Evolutionary conservation across 2,329 filamentous ascomycete genomes (phyloP).

Genomic region (Cordyceps javanica): DNA sequence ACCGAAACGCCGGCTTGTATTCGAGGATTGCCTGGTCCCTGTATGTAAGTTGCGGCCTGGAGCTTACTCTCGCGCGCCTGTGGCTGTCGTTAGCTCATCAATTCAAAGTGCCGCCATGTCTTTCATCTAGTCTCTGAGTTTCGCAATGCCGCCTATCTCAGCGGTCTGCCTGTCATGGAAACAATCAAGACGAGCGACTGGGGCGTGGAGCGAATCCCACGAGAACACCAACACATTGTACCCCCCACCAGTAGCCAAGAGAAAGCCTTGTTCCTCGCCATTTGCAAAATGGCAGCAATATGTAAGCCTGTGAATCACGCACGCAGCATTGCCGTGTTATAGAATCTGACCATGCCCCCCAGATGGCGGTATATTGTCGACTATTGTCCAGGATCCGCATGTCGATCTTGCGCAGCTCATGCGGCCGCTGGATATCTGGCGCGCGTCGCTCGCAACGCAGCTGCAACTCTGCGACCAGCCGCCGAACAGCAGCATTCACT

Average conservation of each 20-base stretch:
- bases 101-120: neutral
- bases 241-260: neutral
- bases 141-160: neutral
- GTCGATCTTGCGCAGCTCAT: neutral
- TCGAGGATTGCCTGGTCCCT: conserved; percentile 1
- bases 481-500: neutral
- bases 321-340: neutral
- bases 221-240: neutral
- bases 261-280: neutral
- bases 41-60: neutral
- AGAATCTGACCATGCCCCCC: too few relatives aligned
- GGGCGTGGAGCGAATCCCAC: neutral
- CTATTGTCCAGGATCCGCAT: neutral
- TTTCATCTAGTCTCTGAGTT: conserved; percentile 2
- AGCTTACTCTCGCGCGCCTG: neutral
- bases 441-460: neutral
- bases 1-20: neutral
- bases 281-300: neutral
- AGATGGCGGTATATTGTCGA: neutral
- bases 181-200: neutral
- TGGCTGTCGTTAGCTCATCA: neutral
- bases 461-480: neutral
- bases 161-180: neutral
- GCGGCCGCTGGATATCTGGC: neutral
- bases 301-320: neutral